Conservation (phyloP, 345 rosid species). For the Acer yangbiense region DNA sequence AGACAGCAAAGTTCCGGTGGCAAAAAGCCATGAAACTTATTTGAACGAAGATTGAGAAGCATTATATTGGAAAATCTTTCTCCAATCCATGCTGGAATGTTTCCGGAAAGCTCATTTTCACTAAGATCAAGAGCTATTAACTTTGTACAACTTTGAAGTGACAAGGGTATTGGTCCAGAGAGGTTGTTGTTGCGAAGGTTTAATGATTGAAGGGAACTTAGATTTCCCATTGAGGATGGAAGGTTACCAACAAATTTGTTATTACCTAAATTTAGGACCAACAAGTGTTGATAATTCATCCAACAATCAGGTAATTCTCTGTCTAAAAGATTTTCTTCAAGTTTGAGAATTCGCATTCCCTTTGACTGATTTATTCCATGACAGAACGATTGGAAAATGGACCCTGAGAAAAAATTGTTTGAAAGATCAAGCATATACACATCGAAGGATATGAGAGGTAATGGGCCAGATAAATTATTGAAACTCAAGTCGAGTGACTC, state of each 20-base stretch:
- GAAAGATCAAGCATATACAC: slow-evolving; percentile 23
- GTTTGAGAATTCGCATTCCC: slow-evolving; percentile 7
- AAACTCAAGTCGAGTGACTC: slow-evolving; percentile 17
- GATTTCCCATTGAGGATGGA: not conserved
- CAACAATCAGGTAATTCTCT: slow-evolving; percentile 16
- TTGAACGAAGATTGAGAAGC: not conserved
- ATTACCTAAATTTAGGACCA: not conserved
- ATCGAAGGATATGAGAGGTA: slow-evolving; percentile 15
- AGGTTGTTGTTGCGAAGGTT: not conserved
- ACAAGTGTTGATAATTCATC: not conserved
- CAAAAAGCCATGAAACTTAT: not conserved
- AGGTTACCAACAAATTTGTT: not conserved
- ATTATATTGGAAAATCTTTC: not conserved
- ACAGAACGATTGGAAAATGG: slow-evolving; percentile 21
- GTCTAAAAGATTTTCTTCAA: slow-evolving; percentile 19
- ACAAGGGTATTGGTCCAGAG: not conserved
- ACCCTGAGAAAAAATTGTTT: slow-evolving; percentile 26
- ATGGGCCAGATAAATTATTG: slow-evolving; percentile 20
- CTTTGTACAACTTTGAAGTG: not conserved
- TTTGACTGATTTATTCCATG: not conserved
- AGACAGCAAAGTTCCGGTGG: not conserved
- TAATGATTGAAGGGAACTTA: not conserved
- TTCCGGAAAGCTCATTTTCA: not conserved
- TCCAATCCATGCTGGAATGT: not conserved
- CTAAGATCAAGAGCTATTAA: not conserved